A percentile compares a stretch with the other conserved stretches of the same genome.
phyloP scores from a whole-genome alignment of 148 eudicot species.

The Mesembryanthemum crystallinum region DNA sequence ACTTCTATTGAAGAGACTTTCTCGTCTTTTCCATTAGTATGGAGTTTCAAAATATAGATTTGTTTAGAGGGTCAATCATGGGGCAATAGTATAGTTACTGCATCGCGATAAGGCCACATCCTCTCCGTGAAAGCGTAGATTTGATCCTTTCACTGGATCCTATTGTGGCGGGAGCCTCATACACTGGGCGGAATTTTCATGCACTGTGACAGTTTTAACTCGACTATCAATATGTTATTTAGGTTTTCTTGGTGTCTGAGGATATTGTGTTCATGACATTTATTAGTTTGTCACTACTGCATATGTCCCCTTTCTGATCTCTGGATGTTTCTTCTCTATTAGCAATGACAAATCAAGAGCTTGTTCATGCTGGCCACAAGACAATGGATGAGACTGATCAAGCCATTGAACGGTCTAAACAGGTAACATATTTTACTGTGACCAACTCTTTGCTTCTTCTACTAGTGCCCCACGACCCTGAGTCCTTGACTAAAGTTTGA shows the following conservation, averaged over 20 bases:
- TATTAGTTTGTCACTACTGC: neutral
- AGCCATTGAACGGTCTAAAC: conserved; percentile 95
- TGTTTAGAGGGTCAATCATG: neutral
- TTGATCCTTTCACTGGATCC: neutral
- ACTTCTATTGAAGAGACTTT: neutral
- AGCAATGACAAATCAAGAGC: conserved; percentile 97
- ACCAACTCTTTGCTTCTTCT: neutral
- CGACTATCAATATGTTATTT: neutral
- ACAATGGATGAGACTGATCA: conserved; percentile 97
- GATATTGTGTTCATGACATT: neutral
- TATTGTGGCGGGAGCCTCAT: neutral
- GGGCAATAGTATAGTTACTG: neutral
- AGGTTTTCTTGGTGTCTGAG: neutral
- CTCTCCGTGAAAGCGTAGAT: neutral
- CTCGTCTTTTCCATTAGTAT: neutral
- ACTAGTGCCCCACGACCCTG: neutral
- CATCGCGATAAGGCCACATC: neutral
- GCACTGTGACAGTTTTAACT: neutral
- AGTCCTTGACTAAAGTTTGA: neutral
- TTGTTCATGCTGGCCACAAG: conserved; percentile 68
- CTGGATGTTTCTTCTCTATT: conserved; percentile 14
- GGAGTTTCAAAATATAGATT: neutral
- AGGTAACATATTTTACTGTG: conserved; percentile 37
- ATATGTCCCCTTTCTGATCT: conserved; percentile 5
- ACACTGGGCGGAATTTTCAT: neutral